A percentile compares a stretch with the other conserved stretches of the same genome.
Evolutionary conservation across 805 yeast species (phyloP).

Genomic region (Candida silvicultrix): DNA sequence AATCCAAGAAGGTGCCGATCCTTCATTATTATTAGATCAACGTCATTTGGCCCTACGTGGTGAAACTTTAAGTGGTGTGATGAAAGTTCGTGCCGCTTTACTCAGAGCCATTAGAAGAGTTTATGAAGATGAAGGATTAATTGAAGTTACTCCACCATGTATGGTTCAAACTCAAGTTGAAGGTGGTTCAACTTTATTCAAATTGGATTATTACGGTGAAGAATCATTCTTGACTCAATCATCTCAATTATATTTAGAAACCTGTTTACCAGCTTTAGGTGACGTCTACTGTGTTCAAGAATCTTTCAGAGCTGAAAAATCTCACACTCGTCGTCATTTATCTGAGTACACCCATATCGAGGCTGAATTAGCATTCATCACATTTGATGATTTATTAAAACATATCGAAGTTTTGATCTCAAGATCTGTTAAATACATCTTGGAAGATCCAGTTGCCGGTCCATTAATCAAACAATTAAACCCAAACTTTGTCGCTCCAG

Average conservation of each 20-base stretch:
- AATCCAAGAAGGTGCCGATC: slow-evolving; percentile 90
- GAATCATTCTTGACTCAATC: slow-evolving; percentile 96
- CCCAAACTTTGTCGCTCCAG: slow-evolving; percentile 84
- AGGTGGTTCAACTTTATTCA: slow-evolving; percentile 96
- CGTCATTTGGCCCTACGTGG: slow-evolving; percentile 97
- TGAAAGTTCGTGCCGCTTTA: slow-evolving; percentile 88
- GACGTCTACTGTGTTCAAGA: slow-evolving; percentile 97
- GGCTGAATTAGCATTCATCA: slow-evolving; percentile 83
- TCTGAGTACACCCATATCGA: slow-evolving; percentile 97
- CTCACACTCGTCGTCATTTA: slow-evolving; percentile 97
- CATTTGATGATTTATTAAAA: slow-evolving; percentile 76
- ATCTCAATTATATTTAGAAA: slow-evolving; percentile 93
- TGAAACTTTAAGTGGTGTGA: slow-evolving; percentile 84
- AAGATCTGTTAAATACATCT: slow-evolving; percentile 61
- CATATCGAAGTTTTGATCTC: slow-evolving; percentile 82
- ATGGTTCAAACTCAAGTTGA: slow-evolving; percentile 99
- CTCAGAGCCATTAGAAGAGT: slow-evolving; percentile 70
- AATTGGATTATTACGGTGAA: slow-evolving; percentile 92
- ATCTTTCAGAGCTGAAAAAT: slow-evolving; percentile 98
- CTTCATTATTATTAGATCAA: slow-evolving; percentile 85
- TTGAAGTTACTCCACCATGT: slow-evolving; percentile 98
- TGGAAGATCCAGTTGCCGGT: slow-evolving; percentile 90
- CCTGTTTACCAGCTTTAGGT: slow-evolving; percentile 93
- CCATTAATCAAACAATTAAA: slow-evolving; percentile 85
- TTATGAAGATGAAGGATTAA: slow-evolving; percentile 63